A percentile compares a stretch with the other conserved stretches of the same genome.
These are phyloP conservation scores for Aquilaria yunnanensis DNA, from an alignment of 345 rosid genomes.

Conservation along the genomic window DNA sequence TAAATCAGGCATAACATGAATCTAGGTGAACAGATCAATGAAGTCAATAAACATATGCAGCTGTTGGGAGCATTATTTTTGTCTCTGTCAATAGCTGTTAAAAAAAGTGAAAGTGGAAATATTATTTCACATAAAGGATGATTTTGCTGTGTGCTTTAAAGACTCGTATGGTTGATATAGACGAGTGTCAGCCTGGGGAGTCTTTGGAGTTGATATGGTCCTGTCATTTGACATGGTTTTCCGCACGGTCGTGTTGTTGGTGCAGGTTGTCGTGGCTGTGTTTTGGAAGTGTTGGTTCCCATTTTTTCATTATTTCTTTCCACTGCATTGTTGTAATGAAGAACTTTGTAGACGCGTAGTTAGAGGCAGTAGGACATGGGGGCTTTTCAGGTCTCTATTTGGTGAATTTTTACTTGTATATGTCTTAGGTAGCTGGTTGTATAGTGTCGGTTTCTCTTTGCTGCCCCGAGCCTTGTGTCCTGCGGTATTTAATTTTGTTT, in stretches of 20 bases:
- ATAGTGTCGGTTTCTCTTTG: background rate
- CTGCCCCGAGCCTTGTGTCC: constrained; percentile 32
- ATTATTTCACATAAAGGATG: no score
- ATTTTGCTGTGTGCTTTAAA: no score
- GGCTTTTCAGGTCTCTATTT: constrained; percentile 5
- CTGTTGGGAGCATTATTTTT: no score
- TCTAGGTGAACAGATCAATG: no score
- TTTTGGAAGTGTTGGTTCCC: constrained; percentile 36
- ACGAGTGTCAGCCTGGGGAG: no score
- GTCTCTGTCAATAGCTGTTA: no score
- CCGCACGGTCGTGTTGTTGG: background rate
- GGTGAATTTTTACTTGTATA: constrained; percentile 32
- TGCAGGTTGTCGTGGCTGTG: constrained; percentile 56
- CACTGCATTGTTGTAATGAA: constrained; percentile 41
- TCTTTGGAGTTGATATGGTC: no score
- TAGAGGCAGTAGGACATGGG: constrained; percentile 10
- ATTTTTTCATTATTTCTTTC: constrained; percentile 64
- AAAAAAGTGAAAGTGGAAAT: no score
- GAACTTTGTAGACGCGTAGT: constrained; percentile 17
- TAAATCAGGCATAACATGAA: no score
- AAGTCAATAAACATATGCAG: no score
- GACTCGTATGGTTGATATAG: no score
- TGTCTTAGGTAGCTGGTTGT: constrained; percentile 5
- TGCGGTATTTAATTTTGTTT: constrained; percentile 7
- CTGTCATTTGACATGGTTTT: no score